Conservation (phyloP, 805 yeast genomes). For the Zygosaccharomyces bailii region DNA sequence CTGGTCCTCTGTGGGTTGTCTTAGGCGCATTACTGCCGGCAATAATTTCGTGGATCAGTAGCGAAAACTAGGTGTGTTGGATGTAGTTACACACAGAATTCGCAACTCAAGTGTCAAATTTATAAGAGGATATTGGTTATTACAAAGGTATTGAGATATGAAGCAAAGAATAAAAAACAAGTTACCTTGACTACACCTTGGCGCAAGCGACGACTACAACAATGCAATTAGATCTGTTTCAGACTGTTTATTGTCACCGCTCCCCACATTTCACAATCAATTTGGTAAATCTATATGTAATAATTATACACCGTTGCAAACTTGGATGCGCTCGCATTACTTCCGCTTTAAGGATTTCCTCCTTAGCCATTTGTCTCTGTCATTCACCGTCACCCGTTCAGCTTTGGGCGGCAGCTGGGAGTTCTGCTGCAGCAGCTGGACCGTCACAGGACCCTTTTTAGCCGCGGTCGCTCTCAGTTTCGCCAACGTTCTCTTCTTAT, state of each 20-base stretch:
- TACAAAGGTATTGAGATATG: too few relatives aligned
- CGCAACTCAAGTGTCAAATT: neutral
- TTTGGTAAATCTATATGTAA: neutral
- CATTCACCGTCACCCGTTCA: slow-evolving; percentile 25
- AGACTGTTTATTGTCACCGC: too few relatives aligned
- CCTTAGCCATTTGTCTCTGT: slow-evolving; percentile 36
- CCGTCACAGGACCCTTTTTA: slow-evolving; percentile 43
- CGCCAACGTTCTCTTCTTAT: slow-evolving; percentile 36
- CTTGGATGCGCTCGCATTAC: slow-evolving; percentile 8
- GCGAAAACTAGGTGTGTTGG: slow-evolving; percentile 11
- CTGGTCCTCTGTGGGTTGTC: slow-evolving; percentile 19
- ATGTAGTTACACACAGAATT: neutral
- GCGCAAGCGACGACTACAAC: too few relatives aligned
- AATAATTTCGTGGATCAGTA: slow-evolving; percentile 27
- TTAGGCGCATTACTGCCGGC: slow-evolving; percentile 31
- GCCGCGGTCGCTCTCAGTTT: slow-evolving; percentile 29
- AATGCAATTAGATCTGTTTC: too few relatives aligned
- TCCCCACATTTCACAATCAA: neutral
- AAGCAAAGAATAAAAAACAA: too few relatives aligned
- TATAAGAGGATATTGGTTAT: neutral
- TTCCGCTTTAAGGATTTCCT: slow-evolving; percentile 32
- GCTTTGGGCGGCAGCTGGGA: slow-evolving; percentile 32
- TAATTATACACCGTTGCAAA: slow-evolving; percentile 3
- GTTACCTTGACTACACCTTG: too few relatives aligned
- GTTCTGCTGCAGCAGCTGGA: slow-evolving; percentile 31